Conservation (phyloP, 352 stramenopile genomes). For the Globisporangium middletonii region DNA sequence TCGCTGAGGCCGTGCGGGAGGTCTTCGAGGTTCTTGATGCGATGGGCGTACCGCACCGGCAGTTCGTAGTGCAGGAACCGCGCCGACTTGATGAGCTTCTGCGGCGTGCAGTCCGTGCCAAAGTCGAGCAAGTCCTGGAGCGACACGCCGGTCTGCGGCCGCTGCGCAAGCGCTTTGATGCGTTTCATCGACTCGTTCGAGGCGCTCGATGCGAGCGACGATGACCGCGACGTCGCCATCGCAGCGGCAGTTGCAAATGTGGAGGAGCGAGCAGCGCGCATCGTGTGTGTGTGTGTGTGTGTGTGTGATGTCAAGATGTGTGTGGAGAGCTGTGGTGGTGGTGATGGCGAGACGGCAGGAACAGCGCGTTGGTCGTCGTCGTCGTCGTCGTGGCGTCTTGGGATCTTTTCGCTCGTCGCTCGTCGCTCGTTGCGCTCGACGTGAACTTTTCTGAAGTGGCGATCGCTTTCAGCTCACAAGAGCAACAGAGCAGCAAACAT, state of each 20-base stretch:
- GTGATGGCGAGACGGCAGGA: neutral
- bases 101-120: conserved; percentile 66
- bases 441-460: too few species aligned
- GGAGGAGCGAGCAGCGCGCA: conserved; percentile 14
- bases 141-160: conserved; percentile 83
- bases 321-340: neutral
- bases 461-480: too few species aligned
- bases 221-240: neutral
- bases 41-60: conserved; percentile 96
- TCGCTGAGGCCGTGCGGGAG: conserved; percentile 93
- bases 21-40: conserved; percentile 93
- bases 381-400: too few species aligned
- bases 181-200: conserved; percentile 27
- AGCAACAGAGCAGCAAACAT: too few species aligned
- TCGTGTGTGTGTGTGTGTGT: neutral
- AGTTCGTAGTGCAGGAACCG: conserved; percentile 98
- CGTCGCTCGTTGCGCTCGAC: neutral
- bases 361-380: too few species aligned
- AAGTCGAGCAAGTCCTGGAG: conserved; percentile 88
- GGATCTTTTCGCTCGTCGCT: too few species aligned
- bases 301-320: neutral
- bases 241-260: conserved; percentile 9
- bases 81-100: conserved; percentile 90
- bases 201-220: conserved; percentile 3
- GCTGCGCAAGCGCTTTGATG: conserved; percentile 61